These are phyloP conservation scores for Tolypocladium tropicale DNA, from an alignment of 2,329 filamentous ascomycete species.

Conservation along the genomic window DNA sequence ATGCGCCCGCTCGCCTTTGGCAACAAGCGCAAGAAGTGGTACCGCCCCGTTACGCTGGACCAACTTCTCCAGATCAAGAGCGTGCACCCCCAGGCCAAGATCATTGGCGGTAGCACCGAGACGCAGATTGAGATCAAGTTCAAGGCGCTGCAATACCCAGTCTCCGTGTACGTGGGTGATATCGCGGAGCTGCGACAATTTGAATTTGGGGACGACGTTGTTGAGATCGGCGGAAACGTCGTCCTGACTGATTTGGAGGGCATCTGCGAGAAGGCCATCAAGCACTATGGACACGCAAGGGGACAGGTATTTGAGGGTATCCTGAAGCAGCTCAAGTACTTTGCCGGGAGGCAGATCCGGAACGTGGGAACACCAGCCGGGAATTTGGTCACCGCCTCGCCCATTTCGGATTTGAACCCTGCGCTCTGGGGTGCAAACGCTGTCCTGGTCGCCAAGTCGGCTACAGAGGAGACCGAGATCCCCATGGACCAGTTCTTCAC, in stretches of 20 bases:
- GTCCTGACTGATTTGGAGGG: conserved; percentile 83
- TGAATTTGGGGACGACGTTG: conserved; percentile 62
- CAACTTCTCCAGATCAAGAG: conserved; percentile 90
- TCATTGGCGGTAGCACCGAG: conserved; percentile 93
- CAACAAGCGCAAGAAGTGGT: conserved; percentile 92
- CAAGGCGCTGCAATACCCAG: conserved; percentile 83
- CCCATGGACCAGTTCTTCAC: conserved; percentile 90
- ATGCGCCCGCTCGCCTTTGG: conserved; percentile 78
- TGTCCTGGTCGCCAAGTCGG: conserved; percentile 68
- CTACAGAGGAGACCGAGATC: conserved; percentile 66
- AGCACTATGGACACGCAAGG: conserved; percentile 61
- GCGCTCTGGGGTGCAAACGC: conserved; percentile 84
- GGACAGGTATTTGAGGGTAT: conserved; percentile 85
- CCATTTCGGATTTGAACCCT: conserved; percentile 93
- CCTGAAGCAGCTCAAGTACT: conserved; percentile 87
- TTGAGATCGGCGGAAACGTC: conserved; percentile 93
- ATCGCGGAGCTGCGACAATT: conserved; percentile 83
- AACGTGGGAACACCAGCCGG: conserved; percentile 97
- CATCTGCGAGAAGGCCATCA: conserved; percentile 69
- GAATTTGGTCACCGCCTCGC: conserved; percentile 87
- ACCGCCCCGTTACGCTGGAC: conserved; percentile 73
- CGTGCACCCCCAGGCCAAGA: conserved; percentile 74
- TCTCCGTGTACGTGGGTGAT: conserved; percentile 87
- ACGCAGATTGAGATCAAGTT: conserved; percentile 99
- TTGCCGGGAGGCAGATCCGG: conserved; percentile 88